Evolutionary conservation across 371 early-diverging fungal genomes (phyloP), one percentile per base, ranked within the genome.

Genomic region (Zychaea mexicana): DNA sequence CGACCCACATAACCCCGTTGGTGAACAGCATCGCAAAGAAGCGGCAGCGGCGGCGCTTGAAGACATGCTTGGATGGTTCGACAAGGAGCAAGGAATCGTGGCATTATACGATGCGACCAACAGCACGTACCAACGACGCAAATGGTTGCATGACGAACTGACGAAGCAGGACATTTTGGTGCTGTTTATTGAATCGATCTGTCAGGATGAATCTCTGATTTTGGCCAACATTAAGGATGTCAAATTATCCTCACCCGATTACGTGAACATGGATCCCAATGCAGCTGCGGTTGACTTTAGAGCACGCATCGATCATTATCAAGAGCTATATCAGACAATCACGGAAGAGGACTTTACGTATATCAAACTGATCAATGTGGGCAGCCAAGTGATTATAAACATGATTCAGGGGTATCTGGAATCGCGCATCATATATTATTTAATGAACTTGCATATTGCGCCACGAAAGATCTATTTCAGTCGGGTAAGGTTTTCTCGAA

Each of bases 51-150:
- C 85, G 54, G 98, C 97, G 17, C 73, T 98, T 52, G 84, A 88
- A 12, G 98, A 98, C 67, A 92, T 98, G 94, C 76, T 97, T 31
- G 69, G 73, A 38, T 99, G 98, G 98, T 91, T 97, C 24, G 81
- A 87, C 52, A 85, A 83, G 54, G 87, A 87, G n/a, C 81, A 85
- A 42, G 92, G 89, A 22, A 85, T 86, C 17, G 94, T 97, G 27
- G 98, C 94, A 4, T 85, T 97, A 26, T 97, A 97, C 70, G 99
- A 99, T 71, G 99, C 98, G 19, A 98, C 99, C 13, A 99, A 99
- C 76, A 92, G 96, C 28, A 98, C 98, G 0, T 78, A 70, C 12
- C 87, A 89, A 45, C 85, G 98, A 65, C 83, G 99, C 57, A 69
- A 82, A 63, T 83, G 86, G 81, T 76, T 98, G 19, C 70, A 87